Evolutionary conservation across 2,329 filamentous ascomycete species (phyloP).

Genomic region (Aspergillus intermedius): DNA sequence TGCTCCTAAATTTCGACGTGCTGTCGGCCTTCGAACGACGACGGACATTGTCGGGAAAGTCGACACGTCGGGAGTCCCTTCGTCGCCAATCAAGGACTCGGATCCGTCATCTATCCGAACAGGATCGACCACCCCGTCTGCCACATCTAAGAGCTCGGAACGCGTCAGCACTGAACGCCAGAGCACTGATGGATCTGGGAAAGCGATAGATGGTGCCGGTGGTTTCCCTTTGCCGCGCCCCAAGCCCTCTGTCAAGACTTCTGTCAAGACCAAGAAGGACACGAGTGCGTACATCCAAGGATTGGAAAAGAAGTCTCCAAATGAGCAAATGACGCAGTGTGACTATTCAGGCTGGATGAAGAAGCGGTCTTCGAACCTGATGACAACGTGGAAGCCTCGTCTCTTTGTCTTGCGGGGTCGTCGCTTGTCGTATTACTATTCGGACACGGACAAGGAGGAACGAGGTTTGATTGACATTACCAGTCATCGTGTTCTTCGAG

Average conservation of each 20-base stretch:
- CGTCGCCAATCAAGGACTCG: constrained; percentile 46
- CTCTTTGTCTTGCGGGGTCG: constrained; percentile 92
- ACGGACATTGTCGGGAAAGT: constrained; percentile 63
- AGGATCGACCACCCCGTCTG: constrained; percentile 63
- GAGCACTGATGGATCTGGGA: constrained; percentile 56
- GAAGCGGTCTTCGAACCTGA: constrained; percentile 92
- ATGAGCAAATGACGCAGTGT: constrained; percentile 75
- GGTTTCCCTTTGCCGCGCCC: constrained; percentile 43
- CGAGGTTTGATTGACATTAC: constrained; percentile 97
- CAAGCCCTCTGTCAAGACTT: constrained; percentile 45
- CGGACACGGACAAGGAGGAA: constrained; percentile 84
- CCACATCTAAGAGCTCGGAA: constrained; percentile 65
- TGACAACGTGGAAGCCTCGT: constrained; percentile 95
- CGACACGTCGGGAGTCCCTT: constrained; percentile 35
- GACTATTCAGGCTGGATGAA: constrained; percentile 99
- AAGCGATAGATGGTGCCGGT: constrained; percentile 41
- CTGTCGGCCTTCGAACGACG: constrained; percentile 71
- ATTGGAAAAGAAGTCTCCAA: constrained; percentile 69
- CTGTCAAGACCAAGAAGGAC: constrained; percentile 74
- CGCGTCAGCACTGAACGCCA: constrained; percentile 67
- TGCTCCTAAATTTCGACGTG: constrained; percentile 52
- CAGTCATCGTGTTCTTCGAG: constrained; percentile 90
- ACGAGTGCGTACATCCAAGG: constrained; percentile 92
- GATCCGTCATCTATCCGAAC: constrained; percentile 64
- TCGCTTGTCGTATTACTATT: constrained; percentile 91